Conservation (phyloP, 805 yeast genomes). For the Wickerhamiella vanderwaltii region DNA sequence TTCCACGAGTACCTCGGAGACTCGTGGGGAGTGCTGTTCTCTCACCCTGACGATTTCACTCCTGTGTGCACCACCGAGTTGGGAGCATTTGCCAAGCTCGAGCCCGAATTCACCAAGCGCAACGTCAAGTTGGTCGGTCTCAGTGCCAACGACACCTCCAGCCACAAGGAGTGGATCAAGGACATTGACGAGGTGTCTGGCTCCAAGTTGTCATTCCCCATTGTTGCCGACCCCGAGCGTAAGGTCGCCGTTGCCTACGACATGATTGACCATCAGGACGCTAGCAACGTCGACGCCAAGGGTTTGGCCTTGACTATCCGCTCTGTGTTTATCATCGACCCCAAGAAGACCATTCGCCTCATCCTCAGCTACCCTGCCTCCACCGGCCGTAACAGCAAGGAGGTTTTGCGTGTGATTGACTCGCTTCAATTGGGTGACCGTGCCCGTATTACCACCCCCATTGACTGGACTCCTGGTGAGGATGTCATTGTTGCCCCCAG, state of each 20-base stretch:
- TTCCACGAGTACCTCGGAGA: conserved; percentile 82
- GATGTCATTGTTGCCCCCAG: conserved; percentile 91
- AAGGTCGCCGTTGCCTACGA: conserved; percentile 73
- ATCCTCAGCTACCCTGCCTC: conserved; percentile 87
- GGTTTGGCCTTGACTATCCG: conserved; percentile 84
- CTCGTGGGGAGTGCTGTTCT: conserved; percentile 78
- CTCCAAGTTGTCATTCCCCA: conserved; percentile 71
- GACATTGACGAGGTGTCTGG: conserved; percentile 83
- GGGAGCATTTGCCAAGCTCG: conserved; percentile 87
- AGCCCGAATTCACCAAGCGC: conserved; percentile 82
- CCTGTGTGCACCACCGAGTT: conserved; percentile 96
- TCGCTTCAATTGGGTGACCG: conserved; percentile 80
- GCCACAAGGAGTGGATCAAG: conserved; percentile 82
- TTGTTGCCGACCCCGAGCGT: conserved; percentile 77
- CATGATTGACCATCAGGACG: conserved; percentile 81
- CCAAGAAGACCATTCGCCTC: conserved; percentile 78
- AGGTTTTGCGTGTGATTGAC: conserved; percentile 83
- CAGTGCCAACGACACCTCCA: conserved; percentile 74
- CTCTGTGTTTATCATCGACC: conserved; percentile 88
- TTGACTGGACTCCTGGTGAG: conserved; percentile 83
- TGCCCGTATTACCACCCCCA: conserved; percentile 82
- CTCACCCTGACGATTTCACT: conserved; percentile 95
- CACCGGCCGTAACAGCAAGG: conserved; percentile 89
- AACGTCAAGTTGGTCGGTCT: conserved; percentile 81
- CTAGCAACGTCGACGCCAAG: conserved; percentile 55